Evolutionary conservation across 176 grass and related monocot species (phyloP).

Genomic region (Panicum miliaceum): DNA sequence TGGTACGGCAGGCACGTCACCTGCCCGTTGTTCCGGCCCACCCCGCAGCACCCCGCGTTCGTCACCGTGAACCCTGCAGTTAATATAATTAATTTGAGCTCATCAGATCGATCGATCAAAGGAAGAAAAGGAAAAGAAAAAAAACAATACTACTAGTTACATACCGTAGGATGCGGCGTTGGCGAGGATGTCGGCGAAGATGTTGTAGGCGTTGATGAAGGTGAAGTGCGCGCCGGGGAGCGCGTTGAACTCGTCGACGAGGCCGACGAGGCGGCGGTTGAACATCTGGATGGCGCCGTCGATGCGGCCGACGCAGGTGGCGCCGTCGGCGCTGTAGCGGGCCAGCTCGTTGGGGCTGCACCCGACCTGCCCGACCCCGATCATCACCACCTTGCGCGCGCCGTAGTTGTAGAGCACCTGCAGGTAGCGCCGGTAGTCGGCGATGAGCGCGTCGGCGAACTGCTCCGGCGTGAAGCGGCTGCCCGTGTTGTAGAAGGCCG

Average conservation of each 20-base stretch:
- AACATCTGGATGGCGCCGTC: constrained; percentile 82
- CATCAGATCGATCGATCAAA: background rate
- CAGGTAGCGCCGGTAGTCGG: constrained; percentile 68
- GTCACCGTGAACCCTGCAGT: constrained; percentile 61
- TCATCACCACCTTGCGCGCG: constrained; percentile 84
- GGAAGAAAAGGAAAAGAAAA: background rate
- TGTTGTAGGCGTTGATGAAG: constrained; percentile 84
- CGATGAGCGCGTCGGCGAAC: constrained; percentile 65
- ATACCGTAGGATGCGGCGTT: constrained; percentile 50
- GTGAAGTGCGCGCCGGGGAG: constrained; percentile 79
- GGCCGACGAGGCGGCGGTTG: constrained; percentile 56
- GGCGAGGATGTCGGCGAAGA: constrained; percentile 71
- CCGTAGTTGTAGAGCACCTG: constrained; percentile 79
- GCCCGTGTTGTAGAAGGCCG: constrained; percentile 75
- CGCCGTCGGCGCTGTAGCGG: constrained; percentile 64
- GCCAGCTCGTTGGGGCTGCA: constrained; percentile 92
- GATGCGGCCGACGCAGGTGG: constrained; percentile 68
- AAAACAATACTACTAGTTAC: too few species aligned
- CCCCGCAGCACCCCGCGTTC: constrained; percentile 88
- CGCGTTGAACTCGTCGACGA: constrained; percentile 81
- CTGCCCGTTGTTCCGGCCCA: constrained; percentile 97
- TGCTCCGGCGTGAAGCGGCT: constrained; percentile 67
- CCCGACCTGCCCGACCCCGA: constrained; percentile 82
- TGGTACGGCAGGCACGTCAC: constrained; percentile 91
- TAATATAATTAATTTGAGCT: background rate